Evolutionary conservation across 768 basidiomycete genomes (phyloP), one percentile per base, ranked within the genome.

Genomic region (Suillus cothurnatus): DNA sequence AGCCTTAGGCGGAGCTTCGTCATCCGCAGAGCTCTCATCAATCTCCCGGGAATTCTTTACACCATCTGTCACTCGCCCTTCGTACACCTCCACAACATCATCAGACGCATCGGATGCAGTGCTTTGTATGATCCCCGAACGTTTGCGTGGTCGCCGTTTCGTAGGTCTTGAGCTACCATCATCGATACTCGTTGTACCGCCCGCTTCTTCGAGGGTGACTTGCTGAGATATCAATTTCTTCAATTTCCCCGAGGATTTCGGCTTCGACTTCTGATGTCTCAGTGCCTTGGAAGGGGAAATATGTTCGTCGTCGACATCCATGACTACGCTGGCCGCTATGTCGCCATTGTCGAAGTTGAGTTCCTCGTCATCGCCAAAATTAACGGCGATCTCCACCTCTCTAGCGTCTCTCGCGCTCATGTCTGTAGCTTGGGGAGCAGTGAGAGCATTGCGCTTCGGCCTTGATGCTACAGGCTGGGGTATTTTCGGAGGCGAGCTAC

Each of bases 381-480:
- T 63, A 6, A 74, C 65, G 6, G 58, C 68, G n/a, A 71, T 69
- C 47, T 77, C 76, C 11, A 71, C 74, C 59, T 78, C 76, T 59
- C 58, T 61, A 31, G 50, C 66, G 50, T 65, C 73, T 34, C 62
- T 63, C 47, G 67, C 71, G 34, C 70, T 74, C 31, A 64, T 69
- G 41, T 62, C 71, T 34, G 73, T 71, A 26, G 68, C 50, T 4
- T 45, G 55, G 55, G 67, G 66, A 12, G 43, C 50, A 21, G 38
- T 28, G 12, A 23, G 64, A 36, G 57, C 23, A 12, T 41, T 41
- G 9, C 66, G 55, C n/a, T 70, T 68, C 14, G 64, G 57, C 23
- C 58, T 34, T 45, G 64, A 64, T 23, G 45, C 53, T 28, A 61
- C 61, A 5, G 59, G 45, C 45, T n/a, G 45, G 61, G 66, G 47